Conservation (phyloP, 192 early-diverging fungal genomes). For the Neocallimastix lanati region DNA sequence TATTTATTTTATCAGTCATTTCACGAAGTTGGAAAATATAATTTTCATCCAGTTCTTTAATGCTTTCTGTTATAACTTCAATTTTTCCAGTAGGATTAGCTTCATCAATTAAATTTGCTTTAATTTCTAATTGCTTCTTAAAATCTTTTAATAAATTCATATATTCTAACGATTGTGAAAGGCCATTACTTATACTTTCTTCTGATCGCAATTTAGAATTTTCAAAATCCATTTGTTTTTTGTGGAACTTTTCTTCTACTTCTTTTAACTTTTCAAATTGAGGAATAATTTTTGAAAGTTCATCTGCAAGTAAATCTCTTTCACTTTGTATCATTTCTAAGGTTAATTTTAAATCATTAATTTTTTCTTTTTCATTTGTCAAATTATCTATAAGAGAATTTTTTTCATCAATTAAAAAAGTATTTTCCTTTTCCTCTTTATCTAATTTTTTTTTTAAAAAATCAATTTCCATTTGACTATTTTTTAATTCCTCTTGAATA, state of each 20-base stretch:
- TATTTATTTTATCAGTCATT: not conserved
- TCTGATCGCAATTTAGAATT: not conserved
- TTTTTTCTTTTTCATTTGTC: not conserved
- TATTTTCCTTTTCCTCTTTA: not conserved
- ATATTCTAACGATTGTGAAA: not conserved
- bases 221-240: not conserved
- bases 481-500: not conserved
- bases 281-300: not conserved
- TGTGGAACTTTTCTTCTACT: not conserved
- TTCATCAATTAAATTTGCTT: not conserved
- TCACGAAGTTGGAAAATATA: not conserved
- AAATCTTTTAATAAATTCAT: not conserved
- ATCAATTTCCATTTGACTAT: not conserved
- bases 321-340: not conserved
- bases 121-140: not conserved
- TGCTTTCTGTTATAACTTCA: not conserved
- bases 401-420: not conserved
- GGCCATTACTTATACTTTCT: not conserved
- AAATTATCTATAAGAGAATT: not conserved
- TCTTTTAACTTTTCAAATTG: not conserved
- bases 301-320: not conserved
- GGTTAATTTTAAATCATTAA: not conserved
- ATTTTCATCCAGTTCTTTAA: not conserved
- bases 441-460: not conserved
- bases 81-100: not conserved